Base-by-base conservation (phyloP, 176 grass and related monocot species). In the Elaeis guineensis region DNA sequence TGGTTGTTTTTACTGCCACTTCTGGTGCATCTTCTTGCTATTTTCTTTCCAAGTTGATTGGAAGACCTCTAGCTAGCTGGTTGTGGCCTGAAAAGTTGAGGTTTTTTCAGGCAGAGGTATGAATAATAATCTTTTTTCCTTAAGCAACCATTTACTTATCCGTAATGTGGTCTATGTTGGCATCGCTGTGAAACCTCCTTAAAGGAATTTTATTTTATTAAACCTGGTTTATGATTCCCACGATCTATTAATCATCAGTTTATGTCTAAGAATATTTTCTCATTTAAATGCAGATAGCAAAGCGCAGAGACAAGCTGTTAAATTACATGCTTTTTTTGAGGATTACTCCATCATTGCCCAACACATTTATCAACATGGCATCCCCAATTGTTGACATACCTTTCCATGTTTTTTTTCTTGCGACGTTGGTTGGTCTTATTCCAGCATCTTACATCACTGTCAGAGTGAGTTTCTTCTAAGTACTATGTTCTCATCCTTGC, bases 321-420 rank as follows among this genome's bases (percentile, higher is more conserved):
- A 98, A 98, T 57, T 98, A 98, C 73, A 88, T 97, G 92, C 84
- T 97, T 75, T 97, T 97, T 74, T 62, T 97, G 44, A 87, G 92
- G 83, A 98, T 98, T 83, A 98, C 93, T 60, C 93, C 93, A 69
- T 85, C 93, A 23, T 66, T 98, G 61, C 93, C 93, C 50, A 98
- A 98, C 73, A 98, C 93, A 35, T 98, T 98, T 58, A 98, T 98
- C 74, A 98, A 86, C 83, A 80, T 98, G 93, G 93, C 93, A 8
- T 98, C 93, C 62, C 84, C 93, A 5, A 98, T 98, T 78, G 87
- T 98, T 59, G 87, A 98, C 61, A 92, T 98, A 75, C 93, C 93
- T 65, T 98, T 98, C 78, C 84, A 85, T 75, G 79, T 86, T 92
- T 98, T 98, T 78, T 91, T 98, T 72, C 62, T 83, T 74, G 93